Percentiles rank a stretch among this genome's conserved stretches.
Evolutionary conservation across 306 rosid genomes (phyloP).

Genomic region (Alnus rubra): DNA sequence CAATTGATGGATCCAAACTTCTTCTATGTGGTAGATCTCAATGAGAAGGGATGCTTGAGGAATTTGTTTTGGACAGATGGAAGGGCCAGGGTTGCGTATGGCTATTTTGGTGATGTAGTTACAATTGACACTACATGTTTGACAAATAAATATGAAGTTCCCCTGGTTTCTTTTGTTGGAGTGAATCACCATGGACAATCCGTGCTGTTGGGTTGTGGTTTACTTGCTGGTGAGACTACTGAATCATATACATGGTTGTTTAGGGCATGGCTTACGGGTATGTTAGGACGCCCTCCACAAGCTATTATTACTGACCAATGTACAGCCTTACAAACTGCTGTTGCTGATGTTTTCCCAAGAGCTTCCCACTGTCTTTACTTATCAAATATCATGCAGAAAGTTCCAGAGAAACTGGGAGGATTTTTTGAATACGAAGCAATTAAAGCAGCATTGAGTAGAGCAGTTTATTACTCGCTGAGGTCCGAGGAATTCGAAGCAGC

Average conservation of each 20-base stretch:
- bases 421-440: conserved; percentile 47
- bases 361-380: conserved; percentile 62
- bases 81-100: conserved; percentile 50
- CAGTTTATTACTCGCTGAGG: conserved; percentile 56
- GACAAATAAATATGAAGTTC: conserved; percentile 50
- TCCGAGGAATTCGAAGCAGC: conserved; percentile 60
- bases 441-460: conserved; percentile 40
- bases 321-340: conserved; percentile 44
- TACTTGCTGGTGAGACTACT: conserved; percentile 51
- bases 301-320: conserved; percentile 54
- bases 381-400: conserved; percentile 46
- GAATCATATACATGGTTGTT: conserved; percentile 77
- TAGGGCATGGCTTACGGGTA: conserved; percentile 73
- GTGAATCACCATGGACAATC: conserved; percentile 71
- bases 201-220: conserved; percentile 70
- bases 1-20: conserved; percentile 60
- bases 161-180: conserved; percentile 64
- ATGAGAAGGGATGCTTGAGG: conserved; percentile 65
- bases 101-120: conserved; percentile 62
- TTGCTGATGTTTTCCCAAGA: conserved; percentile 74
- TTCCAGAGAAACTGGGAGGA: conserved; percentile 56
- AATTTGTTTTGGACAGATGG: conserved; percentile 73
- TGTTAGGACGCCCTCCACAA: conserved; percentile 72
- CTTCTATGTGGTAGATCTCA: conserved; percentile 67
- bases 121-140: conserved; percentile 53